Base-by-base conservation (phyloP, 441 rosid genomes). In the Metrosideros polymorpha region DNA sequence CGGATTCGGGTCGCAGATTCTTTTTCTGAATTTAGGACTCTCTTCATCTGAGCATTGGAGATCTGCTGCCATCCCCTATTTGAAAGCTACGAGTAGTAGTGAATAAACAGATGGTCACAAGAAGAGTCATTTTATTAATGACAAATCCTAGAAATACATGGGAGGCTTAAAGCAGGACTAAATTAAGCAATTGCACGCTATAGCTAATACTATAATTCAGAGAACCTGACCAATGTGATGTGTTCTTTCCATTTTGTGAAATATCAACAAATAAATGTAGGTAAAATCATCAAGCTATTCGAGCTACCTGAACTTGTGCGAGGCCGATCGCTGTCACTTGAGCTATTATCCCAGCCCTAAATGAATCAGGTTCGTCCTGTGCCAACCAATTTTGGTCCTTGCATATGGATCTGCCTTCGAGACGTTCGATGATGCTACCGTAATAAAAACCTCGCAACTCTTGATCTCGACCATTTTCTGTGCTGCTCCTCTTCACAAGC, bases 271-370 rank as follows among this genome's bases (percentile, higher is more conserved):
- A 2, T 17, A 32, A 17, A 61, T 61, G 75, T 32, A 32, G 77
- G 45, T 35, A 9, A 66, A 1, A 9, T 66, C 77, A 24, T 19
- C 9, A 35, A 32, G 75, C 27, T 32, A 32, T 66, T 32, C 1
- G 45, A 66, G 77, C 84, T 90, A 90, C 92, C 91, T 87, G 91
- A 61, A 61, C 52, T 29, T 57, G 76, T 29, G 29, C 14, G 15
- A 89, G 51, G 59, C 93, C 93, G 84, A 88, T 52, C 6, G 91
- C 92, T 84, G 90, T 89, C 30, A 91, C 54, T 47, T 91, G 93
- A 43, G 90, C 84, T 57, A 66, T 53, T 76, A 91, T 86, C 45
- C 92, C 91, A 5, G 90, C 90, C 53, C 35, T 77, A 57, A 86
- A 88, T 9, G 92, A 55, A 86, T 85, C 85, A 4, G 6, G 75